Percentiles rank a stretch among this genome's conserved stretches.
These are phyloP conservation scores for Penicillium sumatraense DNA, from an alignment of 2,329 filamentous ascomycete genomes.

Conservation along the genomic window DNA sequence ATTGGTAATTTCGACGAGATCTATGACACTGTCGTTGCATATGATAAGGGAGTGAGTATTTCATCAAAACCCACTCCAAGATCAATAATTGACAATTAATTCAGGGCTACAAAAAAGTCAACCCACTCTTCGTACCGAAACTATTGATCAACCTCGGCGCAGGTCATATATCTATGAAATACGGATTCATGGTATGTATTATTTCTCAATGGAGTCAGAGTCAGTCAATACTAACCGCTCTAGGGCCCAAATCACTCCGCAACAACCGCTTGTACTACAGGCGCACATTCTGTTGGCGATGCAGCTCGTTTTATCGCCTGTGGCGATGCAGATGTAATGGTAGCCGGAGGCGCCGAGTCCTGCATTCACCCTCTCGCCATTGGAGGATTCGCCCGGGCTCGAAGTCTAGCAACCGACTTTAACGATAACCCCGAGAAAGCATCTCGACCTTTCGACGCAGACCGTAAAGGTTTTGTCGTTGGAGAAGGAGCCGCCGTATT, in stretches of 20 bases:
- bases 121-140: conserved; percentile 89
- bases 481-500: conserved; percentile 89
- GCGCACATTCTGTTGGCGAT: conserved; percentile 92
- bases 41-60: conserved; percentile 69
- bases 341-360: conserved; percentile 92
- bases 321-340: conserved; percentile 92
- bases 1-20: conserved; percentile 94
- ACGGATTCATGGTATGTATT: conserved; percentile 70
- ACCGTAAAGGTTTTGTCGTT: conserved; percentile 85
- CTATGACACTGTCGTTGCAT: conserved; percentile 79
- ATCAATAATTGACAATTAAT: neutral
- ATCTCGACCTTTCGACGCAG: conserved; percentile 84
- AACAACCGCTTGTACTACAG: conserved; percentile 95
- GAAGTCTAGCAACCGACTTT: conserved; percentile 81
- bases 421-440: conserved; percentile 73
- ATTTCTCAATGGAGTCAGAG: no score
- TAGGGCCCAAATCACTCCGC: conserved; percentile 88
- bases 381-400: conserved; percentile 85
- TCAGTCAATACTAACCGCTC: neutral
- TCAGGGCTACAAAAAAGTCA: conserved; percentile 90
- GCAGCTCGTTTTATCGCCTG: conserved; percentile 90
- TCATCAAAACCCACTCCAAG: neutral
- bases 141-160: conserved; percentile 94
- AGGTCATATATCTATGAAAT: conserved; percentile 90
- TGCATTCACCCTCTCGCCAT: conserved; percentile 95